Conservation (phyloP, 2,329 filamentous ascomycete species). For the Aspergillus sp. region DNA sequence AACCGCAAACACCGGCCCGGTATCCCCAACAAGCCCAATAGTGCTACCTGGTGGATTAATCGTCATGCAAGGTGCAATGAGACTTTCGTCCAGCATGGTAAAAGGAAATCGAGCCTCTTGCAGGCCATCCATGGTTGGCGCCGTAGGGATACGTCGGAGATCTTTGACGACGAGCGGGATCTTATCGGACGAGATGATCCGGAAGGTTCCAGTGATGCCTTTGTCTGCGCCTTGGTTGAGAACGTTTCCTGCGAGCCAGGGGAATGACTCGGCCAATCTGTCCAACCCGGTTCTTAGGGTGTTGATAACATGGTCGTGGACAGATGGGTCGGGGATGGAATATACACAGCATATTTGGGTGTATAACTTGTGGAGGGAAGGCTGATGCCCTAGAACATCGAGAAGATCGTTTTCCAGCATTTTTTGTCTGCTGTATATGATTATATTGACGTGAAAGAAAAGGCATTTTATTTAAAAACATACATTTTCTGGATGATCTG, state of each 20-base stretch:
- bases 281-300: too few species aligned
- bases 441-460: too few species aligned
- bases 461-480: too few species aligned
- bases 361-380: too few species aligned
- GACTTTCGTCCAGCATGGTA: conserved; percentile 45
- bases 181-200: conserved; percentile 29
- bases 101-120: conserved; percentile 40
- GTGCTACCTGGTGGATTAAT: conserved; percentile 26
- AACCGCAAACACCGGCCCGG: conserved; percentile 40
- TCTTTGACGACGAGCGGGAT: conserved; percentile 43
- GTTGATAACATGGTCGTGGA: too few species aligned
- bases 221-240: conserved; percentile 27
- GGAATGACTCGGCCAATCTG: too few species aligned
- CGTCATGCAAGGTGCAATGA: conserved; percentile 37
- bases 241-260: conserved; percentile 30
- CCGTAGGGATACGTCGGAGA: conserved; percentile 27
- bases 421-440: too few species aligned
- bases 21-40: conserved; percentile 13
- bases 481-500: too few species aligned
- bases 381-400: too few species aligned
- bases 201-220: conserved; percentile 30
- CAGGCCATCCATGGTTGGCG: conserved; percentile 38
- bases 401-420: too few species aligned
- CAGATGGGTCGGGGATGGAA: too few species aligned
- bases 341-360: too few species aligned